Conservation (phyloP, 805 yeast genomes). For the Nakazawaea pomicola region DNA sequence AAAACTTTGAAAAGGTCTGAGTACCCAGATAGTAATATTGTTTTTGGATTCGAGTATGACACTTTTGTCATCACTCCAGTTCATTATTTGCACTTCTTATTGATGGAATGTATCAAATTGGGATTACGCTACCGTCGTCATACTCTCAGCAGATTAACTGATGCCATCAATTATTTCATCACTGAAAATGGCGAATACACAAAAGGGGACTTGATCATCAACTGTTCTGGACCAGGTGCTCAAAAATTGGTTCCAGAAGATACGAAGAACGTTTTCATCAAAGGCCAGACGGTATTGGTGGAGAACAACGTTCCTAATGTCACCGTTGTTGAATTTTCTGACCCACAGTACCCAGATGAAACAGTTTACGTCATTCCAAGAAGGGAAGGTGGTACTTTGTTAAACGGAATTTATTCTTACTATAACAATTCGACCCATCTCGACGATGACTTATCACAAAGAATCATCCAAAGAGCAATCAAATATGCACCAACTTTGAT, state of each 20-base stretch:
- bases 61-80: slow-evolving; percentile 58
- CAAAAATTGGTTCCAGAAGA: slow-evolving; percentile 37
- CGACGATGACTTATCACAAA: slow-evolving; percentile 39
- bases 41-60: slow-evolving; percentile 42
- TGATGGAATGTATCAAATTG: slow-evolving; percentile 35
- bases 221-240: slow-evolving; percentile 53
- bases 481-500: slow-evolving; percentile 34
- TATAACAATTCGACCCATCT: slow-evolving; percentile 20
- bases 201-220: slow-evolving; percentile 38
- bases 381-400: slow-evolving; percentile 65
- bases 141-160: slow-evolving; percentile 35
- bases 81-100: slow-evolving; percentile 49
- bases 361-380: slow-evolving; percentile 61
- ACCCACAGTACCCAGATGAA: slow-evolving; percentile 35
- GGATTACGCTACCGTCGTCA: slow-evolving; percentile 46
- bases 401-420: slow-evolving; percentile 45
- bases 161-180: slow-evolving; percentile 38
- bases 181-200: slow-evolving; percentile 23
- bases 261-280: slow-evolving; percentile 40
- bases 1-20: slow-evolving; percentile 29
- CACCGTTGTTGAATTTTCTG: slow-evolving; percentile 24
- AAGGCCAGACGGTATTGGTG: slow-evolving; percentile 56
- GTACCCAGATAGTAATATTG: slow-evolving; percentile 28
- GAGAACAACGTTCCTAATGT: slow-evolving; percentile 37
- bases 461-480: slow-evolving; percentile 43